Evolutionary conservation across 371 early-diverging fungal genomes (phyloP), one percentile per base, ranked within the genome.

Genomic region (Smittium culicis): DNA sequence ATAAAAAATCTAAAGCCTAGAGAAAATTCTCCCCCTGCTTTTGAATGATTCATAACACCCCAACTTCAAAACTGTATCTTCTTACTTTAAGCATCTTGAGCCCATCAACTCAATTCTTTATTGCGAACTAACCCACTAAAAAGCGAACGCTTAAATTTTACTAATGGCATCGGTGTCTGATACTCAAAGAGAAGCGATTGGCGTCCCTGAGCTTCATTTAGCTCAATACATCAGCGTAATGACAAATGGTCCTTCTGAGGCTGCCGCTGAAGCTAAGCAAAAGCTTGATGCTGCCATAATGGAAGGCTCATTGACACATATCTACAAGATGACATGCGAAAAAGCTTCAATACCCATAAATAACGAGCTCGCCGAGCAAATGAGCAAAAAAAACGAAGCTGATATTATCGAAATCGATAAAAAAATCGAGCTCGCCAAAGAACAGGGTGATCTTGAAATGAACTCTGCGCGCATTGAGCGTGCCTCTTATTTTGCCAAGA

Each of bases 401-500:
- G 72, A 61, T 16, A 45, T 74, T 62, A 66, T 8, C 20, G 69
- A 70, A 45, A n/a, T 64, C 5, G 65, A 64, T 27, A 34, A 34
- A 54, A 73, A 76, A 70, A 72, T 76, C 28, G 67, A 72, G 27
- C 34, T 75, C 29, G 86, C 79, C 32, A 95, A 94, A 76, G 88
- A 83, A 64, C 82, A 85, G 62, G 83, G 85, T 66, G 75, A 78
- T 56, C 82, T 94, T 61, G 93, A 95, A 54, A 91, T 35, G 2
- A 35, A 3, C 25, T 29, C 33, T 11, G 34, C 65, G 27, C 78
- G 94, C 68, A 83, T 92, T 35, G 88, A 90, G n/a, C 90, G 90
- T 68, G 99, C 99, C 5, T 85, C 90, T 66, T 93, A 90, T 66
- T 82, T 90, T 69, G 86, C 96, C 29, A 83, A 88, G 72, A 98